Base-by-base conservation (phyloP, 148 eudicot species). In the Vaccinium vitisidaea region DNA sequence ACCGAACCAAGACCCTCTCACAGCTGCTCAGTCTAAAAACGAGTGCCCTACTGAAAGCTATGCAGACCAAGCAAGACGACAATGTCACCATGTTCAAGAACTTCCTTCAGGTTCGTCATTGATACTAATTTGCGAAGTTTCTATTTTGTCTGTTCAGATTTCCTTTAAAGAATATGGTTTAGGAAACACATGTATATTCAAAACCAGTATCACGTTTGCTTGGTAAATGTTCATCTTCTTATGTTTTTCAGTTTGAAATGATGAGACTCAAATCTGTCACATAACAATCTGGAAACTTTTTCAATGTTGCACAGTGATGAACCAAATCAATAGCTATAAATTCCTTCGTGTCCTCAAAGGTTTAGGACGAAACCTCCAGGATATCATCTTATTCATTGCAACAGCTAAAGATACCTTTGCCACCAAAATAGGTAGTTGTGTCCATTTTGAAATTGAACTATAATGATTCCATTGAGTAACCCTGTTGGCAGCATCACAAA, bases 21-120 rank as follows among this genome's bases (percentile, higher is more conserved):
- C 98, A 95, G 88, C 92, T 95, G 74, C 84, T 95, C 43, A 89
- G 91, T 85, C 77, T 95, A 23, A 93, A 89, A 88, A 91, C 94
- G 3, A 85, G 75, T 53, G 84, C 91, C 75, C 90, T 94, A 11
- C 52, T 90, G 1, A 87, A 94, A 85, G 92, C 94, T 7, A 90
- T 93, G 91, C 89, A 89, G 85, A 87, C 82, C 50, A 89, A 85
- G 82, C 93, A 84, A 65, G 90, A 89, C 10, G 98, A 94, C 83
- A 89, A 90, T 79, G 79, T 94, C 67, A 61, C 91, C 75, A 84
- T 94, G 87, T 84, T 94, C 49, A 93, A 91, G 85, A 94, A 93
- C 86, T 94, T 94, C 81, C 92, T 92, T 50, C 91, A 90, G 98
- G 98, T 93, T 78, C 5, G 80, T 16, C 4, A 8, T 30, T 10